Base-by-base conservation (phyloP, 2,329 filamentous ascomycete genomes). In the Colletotrichum camelliae region DNA sequence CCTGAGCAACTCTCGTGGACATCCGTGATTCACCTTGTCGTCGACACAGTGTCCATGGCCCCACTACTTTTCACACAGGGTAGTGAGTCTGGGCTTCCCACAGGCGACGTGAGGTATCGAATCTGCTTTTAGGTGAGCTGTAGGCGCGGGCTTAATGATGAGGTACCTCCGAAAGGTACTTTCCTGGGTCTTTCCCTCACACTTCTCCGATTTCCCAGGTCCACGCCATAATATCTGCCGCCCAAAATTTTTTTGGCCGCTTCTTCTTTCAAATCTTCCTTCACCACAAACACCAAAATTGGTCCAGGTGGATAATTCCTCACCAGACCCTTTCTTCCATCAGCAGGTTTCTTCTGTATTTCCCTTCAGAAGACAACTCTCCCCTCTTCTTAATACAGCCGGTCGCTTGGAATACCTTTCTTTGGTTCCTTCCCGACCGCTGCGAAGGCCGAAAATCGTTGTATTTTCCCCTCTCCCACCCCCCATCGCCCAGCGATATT, bases 281-380 rank as follows among this genome's bases (percentile, higher is more conserved):
- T 68, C 67, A 77, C 76, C 77, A 78, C 72, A 79, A 75, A 79
- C 73, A 74, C 72, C 67, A 67, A 67, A 74, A 75, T 65, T 78
- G 77, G 77, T 74, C 77, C 60, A 74, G 75, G 77, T 77, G 77
- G 69, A 77, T 71, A 76, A 72, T 72, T 78, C 37, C 61, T 78
- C 71, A 68, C 75, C 78, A 68, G 73, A 74, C 70, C 68, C 72
- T 71, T 74, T 72, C 70, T 69, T 64, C 43, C 67, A 75, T 72
- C 70, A 69, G 69, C 75, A 61, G 39, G 75, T 78, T 78, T 79
- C 77, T 79, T 79, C 77, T 79, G 78, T 78, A 62, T 75, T 77
- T 52, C 48, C 70, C 67, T 72, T 70, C 78, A 75, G 77, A 79
- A 79, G 78, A 79, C 62, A 62, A 67, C 77, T 79, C 75, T 77